Conservation (phyloP, 2,329 filamentous ascomycete genomes). For the Colletotrichum caudatum region DNA sequence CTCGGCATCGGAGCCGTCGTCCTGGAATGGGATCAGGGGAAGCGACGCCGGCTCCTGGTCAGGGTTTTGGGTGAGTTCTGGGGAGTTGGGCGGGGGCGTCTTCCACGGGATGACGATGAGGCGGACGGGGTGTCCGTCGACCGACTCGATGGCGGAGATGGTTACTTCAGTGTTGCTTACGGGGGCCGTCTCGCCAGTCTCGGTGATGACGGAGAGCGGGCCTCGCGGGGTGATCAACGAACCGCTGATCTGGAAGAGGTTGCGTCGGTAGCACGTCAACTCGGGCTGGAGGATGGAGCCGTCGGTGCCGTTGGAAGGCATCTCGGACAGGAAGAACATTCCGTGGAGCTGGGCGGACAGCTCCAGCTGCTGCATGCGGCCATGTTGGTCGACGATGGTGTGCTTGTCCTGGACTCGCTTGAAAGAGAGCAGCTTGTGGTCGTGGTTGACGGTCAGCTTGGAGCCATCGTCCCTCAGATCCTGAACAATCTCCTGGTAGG, state of each 20-base stretch:
- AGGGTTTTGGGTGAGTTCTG: slow-evolving; percentile 70
- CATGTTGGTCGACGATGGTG: slow-evolving; percentile 70
- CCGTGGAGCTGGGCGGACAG: slow-evolving; percentile 82
- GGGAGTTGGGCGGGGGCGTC: slow-evolving; percentile 84
- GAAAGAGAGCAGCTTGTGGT: slow-evolving; percentile 72
- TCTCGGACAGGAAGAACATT: slow-evolving; percentile 90
- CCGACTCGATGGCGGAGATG: slow-evolving; percentile 93
- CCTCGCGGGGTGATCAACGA: slow-evolving; percentile 84
- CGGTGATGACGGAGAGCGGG: slow-evolving; percentile 83
- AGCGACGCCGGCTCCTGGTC: slow-evolving; percentile 91
- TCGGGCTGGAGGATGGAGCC: slow-evolving; percentile 76
- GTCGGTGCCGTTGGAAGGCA: slow-evolving; percentile 73
- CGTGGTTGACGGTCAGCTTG: slow-evolving; percentile 68
- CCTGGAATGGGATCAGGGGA: slow-evolving; percentile 76
- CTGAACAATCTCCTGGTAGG: slow-evolving; percentile 72
- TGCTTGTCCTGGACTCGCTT: slow-evolving; percentile 69
- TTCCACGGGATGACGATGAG: slow-evolving; percentile 99
- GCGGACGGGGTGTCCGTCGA: slow-evolving; percentile 91
- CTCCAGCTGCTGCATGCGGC: slow-evolving; percentile 71
- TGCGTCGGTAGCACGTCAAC: slow-evolving; percentile 94
- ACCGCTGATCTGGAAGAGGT: slow-evolving; percentile 95
- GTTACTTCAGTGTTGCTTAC: slow-evolving; percentile 87
- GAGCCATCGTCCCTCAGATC: slow-evolving; percentile 70
- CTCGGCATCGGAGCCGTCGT: slow-evolving; percentile 70
- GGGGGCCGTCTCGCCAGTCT: slow-evolving; percentile 85